phyloP scores from a whole-genome alignment of 805 yeast genomes.

The Millerozyma miso region DNA sequence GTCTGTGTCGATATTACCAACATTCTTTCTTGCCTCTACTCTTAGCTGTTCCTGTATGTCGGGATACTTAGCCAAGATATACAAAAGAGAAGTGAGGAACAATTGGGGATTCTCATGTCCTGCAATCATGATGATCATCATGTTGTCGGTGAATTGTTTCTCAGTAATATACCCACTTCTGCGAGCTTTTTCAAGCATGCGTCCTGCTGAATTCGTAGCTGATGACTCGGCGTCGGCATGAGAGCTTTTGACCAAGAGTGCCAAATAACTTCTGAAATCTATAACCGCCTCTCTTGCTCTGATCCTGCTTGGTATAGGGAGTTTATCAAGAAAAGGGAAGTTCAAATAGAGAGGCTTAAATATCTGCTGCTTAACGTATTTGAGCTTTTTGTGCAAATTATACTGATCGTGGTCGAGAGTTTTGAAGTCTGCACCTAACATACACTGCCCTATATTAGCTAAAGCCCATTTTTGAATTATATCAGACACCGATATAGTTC shows the following conservation, averaged over 20 bases:
- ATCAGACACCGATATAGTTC: slow-evolving; percentile 27
- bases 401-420: slow-evolving; percentile 27
- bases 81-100: slow-evolving; percentile 44
- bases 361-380: slow-evolving; percentile 45
- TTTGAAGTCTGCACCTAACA: slow-evolving; percentile 47
- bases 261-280: slow-evolving; percentile 35
- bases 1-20: slow-evolving; percentile 4
- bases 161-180: slow-evolving; percentile 33
- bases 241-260: slow-evolving; percentile 25
- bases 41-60: slow-evolving; percentile 30
- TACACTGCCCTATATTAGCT: slow-evolving; percentile 47
- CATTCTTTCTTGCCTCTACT: slow-evolving; percentile 5
- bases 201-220: slow-evolving; percentile 36
- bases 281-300: slow-evolving; percentile 41
- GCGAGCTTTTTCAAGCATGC: slow-evolving; percentile 37
- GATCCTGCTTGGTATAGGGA: slow-evolving; percentile 46
- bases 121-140: slow-evolving; percentile 52
- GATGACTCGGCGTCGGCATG: slow-evolving; percentile 9
- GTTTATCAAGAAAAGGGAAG: slow-evolving; percentile 50
- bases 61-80: slow-evolving; percentile 41
- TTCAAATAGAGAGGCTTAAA: slow-evolving; percentile 52
- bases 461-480: slow-evolving; percentile 44
- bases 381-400: slow-evolving; percentile 37
- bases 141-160: slow-evolving; percentile 50
- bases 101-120: slow-evolving; percentile 64